A percentile compares a stretch with the other conserved stretches of the same genome.
These are phyloP conservation scores for Aegilops umbellulata DNA, from an alignment of 176 grass and related monocot genomes.

Conservation along the genomic window DNA sequence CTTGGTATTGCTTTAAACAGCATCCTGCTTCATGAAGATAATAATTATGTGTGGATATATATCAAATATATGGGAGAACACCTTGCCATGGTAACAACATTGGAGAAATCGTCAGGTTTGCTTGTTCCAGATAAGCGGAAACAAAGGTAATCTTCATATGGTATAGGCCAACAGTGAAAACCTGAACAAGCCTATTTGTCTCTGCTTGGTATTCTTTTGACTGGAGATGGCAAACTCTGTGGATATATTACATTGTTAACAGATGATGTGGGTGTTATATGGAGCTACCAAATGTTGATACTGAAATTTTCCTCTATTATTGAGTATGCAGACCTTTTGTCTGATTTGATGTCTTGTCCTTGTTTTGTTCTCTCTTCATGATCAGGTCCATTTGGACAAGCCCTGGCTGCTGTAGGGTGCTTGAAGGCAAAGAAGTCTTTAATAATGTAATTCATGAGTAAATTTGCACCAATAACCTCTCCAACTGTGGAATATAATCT, in stretches of 20 bases:
- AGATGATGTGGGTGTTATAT: background rate
- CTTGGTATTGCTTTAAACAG: background rate
- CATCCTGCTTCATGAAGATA: background rate
- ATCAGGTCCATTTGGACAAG: background rate
- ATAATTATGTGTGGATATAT: background rate
- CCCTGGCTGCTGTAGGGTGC: background rate
- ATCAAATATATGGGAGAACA: background rate
- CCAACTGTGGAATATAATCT: background rate
- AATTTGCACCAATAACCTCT: background rate
- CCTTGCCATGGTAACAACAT: background rate
- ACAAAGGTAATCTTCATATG: background rate
- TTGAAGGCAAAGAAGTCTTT: background rate
- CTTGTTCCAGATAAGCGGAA: background rate
- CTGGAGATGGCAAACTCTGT: background rate
- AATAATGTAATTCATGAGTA: background rate
- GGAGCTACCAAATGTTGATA: conserved; percentile 1
- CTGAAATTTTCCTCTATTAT: background rate
- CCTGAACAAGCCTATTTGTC: background rate
- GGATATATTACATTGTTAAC: background rate
- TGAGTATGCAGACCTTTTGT: conserved; percentile 9
- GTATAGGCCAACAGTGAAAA: background rate
- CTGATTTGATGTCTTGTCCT: background rate
- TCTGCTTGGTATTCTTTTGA: background rate
- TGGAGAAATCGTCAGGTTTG: background rate
- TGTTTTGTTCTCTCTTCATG: background rate